Percentiles rank a stretch among this genome's conserved stretches.
Conservation (phyloP, 306 rosid genomes). For the Biancaea sappan region DNA sequence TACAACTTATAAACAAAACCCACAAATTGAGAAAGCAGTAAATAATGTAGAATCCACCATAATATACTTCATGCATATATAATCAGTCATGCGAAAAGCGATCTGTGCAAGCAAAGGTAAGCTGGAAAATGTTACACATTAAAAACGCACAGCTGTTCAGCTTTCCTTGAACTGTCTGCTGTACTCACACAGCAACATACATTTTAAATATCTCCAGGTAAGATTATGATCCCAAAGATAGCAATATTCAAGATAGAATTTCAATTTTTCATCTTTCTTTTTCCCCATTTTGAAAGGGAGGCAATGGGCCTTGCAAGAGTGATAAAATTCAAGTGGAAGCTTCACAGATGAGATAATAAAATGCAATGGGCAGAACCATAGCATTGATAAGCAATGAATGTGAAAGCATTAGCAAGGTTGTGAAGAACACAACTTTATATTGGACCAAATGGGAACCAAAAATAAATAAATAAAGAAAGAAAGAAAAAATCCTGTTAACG, state of each 20-base stretch:
- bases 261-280: neutral
- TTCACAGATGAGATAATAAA: neutral
- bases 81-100: constrained; percentile 7
- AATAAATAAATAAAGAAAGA: too few relatives aligned
- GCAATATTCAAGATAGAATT: neutral
- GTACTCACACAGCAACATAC: neutral
- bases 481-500: too few relatives aligned
- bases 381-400: neutral
- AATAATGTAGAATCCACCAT: constrained; percentile 6
- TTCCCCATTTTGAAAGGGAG: neutral
- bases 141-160: neutral
- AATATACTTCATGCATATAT: constrained; percentile 28
- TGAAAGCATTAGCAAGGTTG: neutral
- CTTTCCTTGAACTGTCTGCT: neutral
- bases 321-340: constrained; percentile 19
- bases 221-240: neutral
- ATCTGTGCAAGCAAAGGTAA: constrained; percentile 14
- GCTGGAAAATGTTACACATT: neutral
- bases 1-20: constrained; percentile 10
- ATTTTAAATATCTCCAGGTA: neutral
- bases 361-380: neutral
- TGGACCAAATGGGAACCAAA: neutral
- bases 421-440: neutral
- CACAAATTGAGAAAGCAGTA: neutral
- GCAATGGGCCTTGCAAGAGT: neutral